Evolutionary conservation across 106 monocot genomes (phyloP), one percentile per base, ranked within the genome.

Genomic region (Dendrobium catenatum): DNA sequence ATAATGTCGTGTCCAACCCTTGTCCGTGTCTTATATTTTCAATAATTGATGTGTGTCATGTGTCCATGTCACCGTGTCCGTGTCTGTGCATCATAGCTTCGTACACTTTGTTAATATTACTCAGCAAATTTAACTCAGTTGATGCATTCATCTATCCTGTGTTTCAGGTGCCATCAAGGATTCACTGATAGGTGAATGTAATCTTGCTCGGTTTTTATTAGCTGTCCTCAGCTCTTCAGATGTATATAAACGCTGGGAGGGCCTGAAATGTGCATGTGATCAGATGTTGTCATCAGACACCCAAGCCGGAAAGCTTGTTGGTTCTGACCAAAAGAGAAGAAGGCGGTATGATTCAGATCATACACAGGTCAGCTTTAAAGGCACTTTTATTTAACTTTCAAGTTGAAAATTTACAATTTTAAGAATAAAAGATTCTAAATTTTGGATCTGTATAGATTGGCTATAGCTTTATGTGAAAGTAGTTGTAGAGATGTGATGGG

Each of bases 281-380:
- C 49, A 72, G 7, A 43, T 56, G 10, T 67, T 64, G 24, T 68
- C 58, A 29, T 42, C 73, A n/a, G 41, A 51, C 43, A 68, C 8
- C 31, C 72, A 41, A 29, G 79, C 68, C 15, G 67, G 79, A 48
- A 20, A 29, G 37, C 47, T 44, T 24, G 17, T 44, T 18, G 78
- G 37, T 6, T 68, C 79, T 24, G 8, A 78, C 15, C 75, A 68
- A 59, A 80, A 37, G 73, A 89, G 44, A 68, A 92, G 55, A 80
- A 83, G 80, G 29, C 89, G 85, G 77, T 90, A 88, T 85, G 47
- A 85, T 81, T 87, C 94, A 79, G 96, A 96, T 88, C 96, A 96
- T 79, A 96, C 96, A 64, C 91, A 96, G 86, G 94, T 43, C 43
- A 42, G 29, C 79, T 82, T 74, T 42, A 74, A 74, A 20, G n/a